Evolutionary conservation across 1,284 basidiomycete species (phyloP).

Genomic region (Sporisorium iseilematis-ciliati): DNA sequence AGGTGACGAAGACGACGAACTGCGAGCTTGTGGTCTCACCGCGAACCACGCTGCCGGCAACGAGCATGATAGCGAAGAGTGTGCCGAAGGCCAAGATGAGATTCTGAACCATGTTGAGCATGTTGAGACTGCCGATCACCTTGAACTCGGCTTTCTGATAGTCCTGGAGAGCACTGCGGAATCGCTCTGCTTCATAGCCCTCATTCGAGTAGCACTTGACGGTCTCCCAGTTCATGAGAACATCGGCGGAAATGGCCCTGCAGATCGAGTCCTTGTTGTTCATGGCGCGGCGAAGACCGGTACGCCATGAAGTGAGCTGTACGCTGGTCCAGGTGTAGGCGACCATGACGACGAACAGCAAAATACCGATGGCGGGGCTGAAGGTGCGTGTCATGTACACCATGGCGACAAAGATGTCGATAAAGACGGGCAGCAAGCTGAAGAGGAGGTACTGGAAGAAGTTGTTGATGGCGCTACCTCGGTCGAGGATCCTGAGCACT

Average conservation of each 20-base stretch:
- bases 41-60: conserved; percentile 52
- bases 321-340: conserved; percentile 80
- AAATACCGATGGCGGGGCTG: conserved; percentile 78
- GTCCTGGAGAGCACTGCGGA: conserved; percentile 79
- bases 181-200: conserved; percentile 80
- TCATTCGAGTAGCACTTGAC: conserved; percentile 85
- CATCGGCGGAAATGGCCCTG: conserved; percentile 63
- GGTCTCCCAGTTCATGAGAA: conserved; percentile 68
- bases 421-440: conserved; percentile 82
- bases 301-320: conserved; percentile 79
- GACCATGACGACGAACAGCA: conserved; percentile 81
- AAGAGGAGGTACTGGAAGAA: conserved; percentile 75
- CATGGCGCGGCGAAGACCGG: conserved; percentile 73
- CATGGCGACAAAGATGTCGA: conserved; percentile 76
- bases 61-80: conserved; percentile 54
- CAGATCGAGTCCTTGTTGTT: conserved; percentile 63
- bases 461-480: conserved; percentile 74
- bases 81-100: conserved; percentile 64
- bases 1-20: conserved; percentile 84
- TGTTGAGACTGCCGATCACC: conserved; percentile 71
- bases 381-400: conserved; percentile 77
- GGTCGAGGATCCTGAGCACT: conserved; percentile 77
- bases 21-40: conserved; percentile 71
- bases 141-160: conserved; percentile 82
- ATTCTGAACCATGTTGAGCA: conserved; percentile 66